Base-by-base conservation (phyloP, 2,329 filamentous ascomycete genomes). In the Dissoconium aciculare region DNA sequence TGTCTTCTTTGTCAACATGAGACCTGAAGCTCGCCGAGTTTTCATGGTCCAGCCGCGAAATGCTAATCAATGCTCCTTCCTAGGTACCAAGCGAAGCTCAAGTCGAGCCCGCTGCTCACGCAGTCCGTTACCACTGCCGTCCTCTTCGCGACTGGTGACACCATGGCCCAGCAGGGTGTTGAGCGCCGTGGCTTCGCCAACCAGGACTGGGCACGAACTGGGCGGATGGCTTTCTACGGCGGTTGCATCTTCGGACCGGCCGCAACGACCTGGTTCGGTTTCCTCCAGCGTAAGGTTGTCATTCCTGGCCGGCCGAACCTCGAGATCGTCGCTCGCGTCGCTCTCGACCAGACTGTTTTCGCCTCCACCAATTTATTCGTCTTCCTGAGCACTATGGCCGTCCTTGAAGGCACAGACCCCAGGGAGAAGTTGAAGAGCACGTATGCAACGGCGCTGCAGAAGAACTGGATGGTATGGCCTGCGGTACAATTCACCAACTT, bases 401-500 rank as follows among this genome's bases (percentile, higher is more conserved):
- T 51, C 23, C 47, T 54, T 45, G 55, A 54, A 37, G 54, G 54
- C 11, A 57, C 50, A 5, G 62, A 66, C 42, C 70, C 72, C 1
- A 56, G 61, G 45, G 70, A 84, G 49, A 85, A 87, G 59, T 64
- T 89, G 33, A 58, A 70, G 36, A 72, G 67, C 47, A 78, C 69
- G 37, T 94, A 84, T 59, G 56, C 59, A 42, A 65, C 69, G 9
- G 79, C 80, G 17, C 69, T 93, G 49, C 68, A 68, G 54, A 77
- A 81, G 53, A 94, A 93, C 62, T 83, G 82, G 67, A 69, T 82
- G 62, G 57, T 94, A 33, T 94, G 85, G 85, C 85, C 85, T 3
- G 63, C 62, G 44, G 82, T 91, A 33, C 85, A 94, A 62, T 63
- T 77, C 32, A 66, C 77, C 50, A 94, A 94, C 64, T 94, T 94